Percentiles rank a stretch among this genome's conserved stretches.
Conservation (phyloP, 768 basidiomycete species). For the Clavulina sp. region DNA sequence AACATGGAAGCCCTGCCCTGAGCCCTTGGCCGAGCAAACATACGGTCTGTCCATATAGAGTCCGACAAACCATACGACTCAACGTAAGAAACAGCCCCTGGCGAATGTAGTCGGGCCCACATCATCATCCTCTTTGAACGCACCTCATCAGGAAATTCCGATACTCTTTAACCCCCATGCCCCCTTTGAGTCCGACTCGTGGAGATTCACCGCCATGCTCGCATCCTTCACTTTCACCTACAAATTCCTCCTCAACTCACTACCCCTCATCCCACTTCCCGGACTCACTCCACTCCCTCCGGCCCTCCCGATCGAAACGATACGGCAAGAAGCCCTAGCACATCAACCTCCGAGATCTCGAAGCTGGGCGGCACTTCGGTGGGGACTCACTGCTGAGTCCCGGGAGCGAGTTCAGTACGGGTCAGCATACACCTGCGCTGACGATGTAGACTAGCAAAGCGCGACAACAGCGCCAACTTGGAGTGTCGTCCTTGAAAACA, state of each 20-base stretch:
- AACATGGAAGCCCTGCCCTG: too few relatives aligned
- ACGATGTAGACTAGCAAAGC: too few relatives aligned
- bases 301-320: neutral
- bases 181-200: conserved; percentile 64
- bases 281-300: neutral
- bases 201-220: conserved; percentile 77
- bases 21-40: too few relatives aligned
- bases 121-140: too few relatives aligned
- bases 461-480: too few relatives aligned
- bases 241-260: conserved; percentile 58
- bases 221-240: conserved; percentile 59
- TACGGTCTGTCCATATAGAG: too few relatives aligned
- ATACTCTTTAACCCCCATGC: conserved; percentile 56
- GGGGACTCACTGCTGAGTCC: neutral
- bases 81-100: too few relatives aligned
- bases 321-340: neutral
- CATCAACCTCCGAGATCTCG: too few relatives aligned
- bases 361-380: too few relatives aligned
- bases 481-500: too few relatives aligned
- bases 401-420: neutral
- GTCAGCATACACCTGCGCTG: neutral
- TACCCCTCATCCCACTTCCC: conserved; percentile 51
- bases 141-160: conserved; percentile 37
- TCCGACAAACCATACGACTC: too few relatives aligned
- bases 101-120: too few relatives aligned